These are phyloP conservation scores for Rostrohypoxylon terebratum DNA, from an alignment of 495 filamentous ascomycete genomes.

Conservation along the genomic window DNA sequence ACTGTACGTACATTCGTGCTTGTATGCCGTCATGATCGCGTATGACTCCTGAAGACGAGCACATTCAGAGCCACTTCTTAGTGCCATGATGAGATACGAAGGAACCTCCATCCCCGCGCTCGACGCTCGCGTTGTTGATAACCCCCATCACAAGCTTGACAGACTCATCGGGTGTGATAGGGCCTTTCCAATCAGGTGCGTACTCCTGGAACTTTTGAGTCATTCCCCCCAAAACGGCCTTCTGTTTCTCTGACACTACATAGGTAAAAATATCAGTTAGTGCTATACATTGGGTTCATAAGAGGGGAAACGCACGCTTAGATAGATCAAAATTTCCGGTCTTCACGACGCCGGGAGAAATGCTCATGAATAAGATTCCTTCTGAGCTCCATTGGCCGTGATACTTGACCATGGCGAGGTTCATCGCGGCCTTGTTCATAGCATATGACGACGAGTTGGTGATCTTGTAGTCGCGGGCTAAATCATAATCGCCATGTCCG, in stretches of 20 bases:
- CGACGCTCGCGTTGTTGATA: slow-evolving; percentile 59
- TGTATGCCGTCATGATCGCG: not conserved
- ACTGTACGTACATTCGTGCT: not conserved
- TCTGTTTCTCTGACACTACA: slow-evolving; percentile 56
- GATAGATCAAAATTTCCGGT: slow-evolving; percentile 38
- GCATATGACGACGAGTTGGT: slow-evolving; percentile 45
- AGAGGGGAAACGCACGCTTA: slow-evolving; percentile 28
- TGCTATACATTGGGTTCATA: not conserved
- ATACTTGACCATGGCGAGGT: slow-evolving; percentile 60
- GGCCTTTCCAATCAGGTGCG: slow-evolving; percentile 64
- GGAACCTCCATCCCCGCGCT: slow-evolving; percentile 61
- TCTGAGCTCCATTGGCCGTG: slow-evolving; percentile 60
- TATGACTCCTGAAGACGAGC: not conserved
- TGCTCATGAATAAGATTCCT: slow-evolving; percentile 62
- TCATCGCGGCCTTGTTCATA: slow-evolving; percentile 58
- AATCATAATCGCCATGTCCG: slow-evolving; percentile 57
- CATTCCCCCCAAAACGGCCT: slow-evolving; percentile 43
- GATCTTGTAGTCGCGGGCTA: slow-evolving; percentile 45
- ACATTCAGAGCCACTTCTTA: slow-evolving; percentile 30
- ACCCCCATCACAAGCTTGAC: slow-evolving; percentile 54
- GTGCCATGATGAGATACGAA: slow-evolving; percentile 67
- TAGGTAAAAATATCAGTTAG: not conserved
- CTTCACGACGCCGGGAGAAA: slow-evolving; percentile 64
- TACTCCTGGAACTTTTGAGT: slow-evolving; percentile 55
- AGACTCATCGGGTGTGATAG: slow-evolving; percentile 57